phyloP scores from a whole-genome alignment of 441 rosid species.

The Isatis lusitanica region DNA sequence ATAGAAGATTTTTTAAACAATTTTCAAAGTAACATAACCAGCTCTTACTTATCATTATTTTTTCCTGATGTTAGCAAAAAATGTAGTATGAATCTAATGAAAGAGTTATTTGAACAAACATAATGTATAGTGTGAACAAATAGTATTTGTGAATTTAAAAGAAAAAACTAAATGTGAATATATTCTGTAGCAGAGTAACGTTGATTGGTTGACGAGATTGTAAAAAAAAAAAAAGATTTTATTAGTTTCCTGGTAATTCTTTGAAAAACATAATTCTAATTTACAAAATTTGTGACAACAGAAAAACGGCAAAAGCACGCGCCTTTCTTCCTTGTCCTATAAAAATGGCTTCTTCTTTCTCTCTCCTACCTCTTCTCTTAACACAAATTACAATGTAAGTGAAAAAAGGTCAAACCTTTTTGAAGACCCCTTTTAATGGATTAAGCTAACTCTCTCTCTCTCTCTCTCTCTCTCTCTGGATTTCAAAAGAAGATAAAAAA shows the following conservation, averaged over 20 bases:
- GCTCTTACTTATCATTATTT: constrained; percentile 8
- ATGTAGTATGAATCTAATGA: not conserved
- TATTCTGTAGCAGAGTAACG: not conserved
- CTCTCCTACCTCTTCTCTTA: not conserved
- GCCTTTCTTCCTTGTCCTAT: constrained; percentile 14
- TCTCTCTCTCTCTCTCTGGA: constrained; percentile 22
- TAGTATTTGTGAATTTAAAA: not conserved
- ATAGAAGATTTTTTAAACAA: not conserved
- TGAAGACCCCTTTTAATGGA: constrained; percentile 33
- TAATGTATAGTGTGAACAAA: not conserved
- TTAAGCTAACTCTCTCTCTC: constrained; percentile 13
- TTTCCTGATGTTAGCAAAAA: not conserved
- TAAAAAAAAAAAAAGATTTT: not conserved
- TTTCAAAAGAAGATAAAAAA: constrained; percentile 14
- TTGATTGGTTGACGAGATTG: not conserved
- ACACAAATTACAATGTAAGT: constrained; percentile 17
- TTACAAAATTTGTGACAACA: not conserved
- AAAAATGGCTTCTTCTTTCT: constrained; percentile 18
- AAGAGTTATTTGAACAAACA: not conserved
- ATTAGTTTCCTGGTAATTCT: not conserved
- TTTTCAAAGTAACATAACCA: constrained; percentile 3
- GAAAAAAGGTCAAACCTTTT: constrained; percentile 26
- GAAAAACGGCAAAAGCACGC: constrained; percentile 31
- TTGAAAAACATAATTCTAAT: not conserved
- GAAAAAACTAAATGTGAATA: not conserved